Evolutionary conservation across 768 basidiomycete genomes (phyloP).

Genomic region (Xerocomellus intermedius): DNA sequence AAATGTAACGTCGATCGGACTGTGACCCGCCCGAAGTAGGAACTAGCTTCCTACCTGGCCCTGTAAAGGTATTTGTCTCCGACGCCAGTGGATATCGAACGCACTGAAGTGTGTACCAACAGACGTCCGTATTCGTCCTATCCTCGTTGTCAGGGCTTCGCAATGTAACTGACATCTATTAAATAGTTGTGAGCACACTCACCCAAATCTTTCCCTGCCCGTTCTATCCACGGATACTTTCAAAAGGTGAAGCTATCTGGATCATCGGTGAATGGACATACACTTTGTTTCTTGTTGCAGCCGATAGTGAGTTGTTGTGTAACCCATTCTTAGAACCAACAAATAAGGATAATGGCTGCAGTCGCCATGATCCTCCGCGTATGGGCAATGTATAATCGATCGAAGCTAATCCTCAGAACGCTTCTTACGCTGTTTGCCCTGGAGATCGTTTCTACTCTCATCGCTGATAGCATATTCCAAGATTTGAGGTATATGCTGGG

Average conservation of each 20-base stretch:
- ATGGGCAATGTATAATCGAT: slow-evolving; percentile 2
- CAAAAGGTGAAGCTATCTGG: slow-evolving; percentile 1
- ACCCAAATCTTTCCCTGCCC: no score
- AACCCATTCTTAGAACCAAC: not conserved
- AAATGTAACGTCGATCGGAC: no score
- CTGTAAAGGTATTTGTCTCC: not conserved
- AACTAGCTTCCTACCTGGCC: not conserved
- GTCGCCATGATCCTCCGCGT: slow-evolving; percentile 1
- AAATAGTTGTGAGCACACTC: not conserved
- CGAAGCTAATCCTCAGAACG: not conserved
- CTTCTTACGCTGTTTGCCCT: not conserved
- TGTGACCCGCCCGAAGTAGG: not conserved
- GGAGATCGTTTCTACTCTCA: not conserved
- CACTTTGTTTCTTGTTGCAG: not conserved
- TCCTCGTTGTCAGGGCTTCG: no score
- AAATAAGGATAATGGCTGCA: not conserved
- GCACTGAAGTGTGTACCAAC: not conserved
- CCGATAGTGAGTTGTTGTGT: slow-evolving; percentile 3
- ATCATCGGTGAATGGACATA: not conserved
- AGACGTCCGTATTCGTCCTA: not conserved
- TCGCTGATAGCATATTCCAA: not conserved
- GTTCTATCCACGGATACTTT: not conserved
- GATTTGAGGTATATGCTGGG: not conserved
- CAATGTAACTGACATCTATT: not conserved
- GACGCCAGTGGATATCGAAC: no score